Base-by-base conservation (phyloP, 2,329 filamentous ascomycete species). In the Cladosporium velox region DNA sequence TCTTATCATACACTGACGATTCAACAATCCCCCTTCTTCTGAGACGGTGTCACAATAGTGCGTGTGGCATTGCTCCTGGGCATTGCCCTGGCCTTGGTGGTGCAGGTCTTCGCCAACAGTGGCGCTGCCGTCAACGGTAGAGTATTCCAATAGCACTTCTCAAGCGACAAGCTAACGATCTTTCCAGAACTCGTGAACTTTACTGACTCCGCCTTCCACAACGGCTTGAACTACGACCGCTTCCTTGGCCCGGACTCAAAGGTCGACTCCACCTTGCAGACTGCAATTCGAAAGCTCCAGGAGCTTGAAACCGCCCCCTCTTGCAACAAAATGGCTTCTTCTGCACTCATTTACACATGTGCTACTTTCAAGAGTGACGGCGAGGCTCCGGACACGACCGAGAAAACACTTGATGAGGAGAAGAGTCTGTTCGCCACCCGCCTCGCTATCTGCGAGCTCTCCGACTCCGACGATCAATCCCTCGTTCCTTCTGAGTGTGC, bases 391-490 rank as follows among this genome's bases (percentile, higher is more conserved):
- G 72, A 4, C 66, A 65, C 59, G 51, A 69, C 6, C 71, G 75
- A 4, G 51, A 69, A 12, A 72, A 74, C 63, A 70, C 74, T 83
- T 49, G 83, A 83, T 65, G 75, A 76, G 65, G 77, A 79, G 67
- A 86, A 83, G 68, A 86, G 85, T 4, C 80, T 86, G 35, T 90
- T 88, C 68, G 87, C 87, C 2, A 84, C 85, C 10, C 84, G 87
- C 54, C 79, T 90, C 18, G 87, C 88, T 12, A 79, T 89, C 10
- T 91, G 88, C 70, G 88, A 90, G 71, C 79, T 89, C 8, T 79
- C 81, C 12, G 83, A 82, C 24, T 84, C 85, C 2, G 81, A 82
- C 12, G 80, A 83, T 18, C 28, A 30, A 32, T 32, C 7, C 18
- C 65, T 75, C 12, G 77, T 86, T 44, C 87, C 88, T 2, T 66